Evolutionary conservation across 208 protist genomes (phyloP), one percentile per base, ranked within the genome.

Genomic region (Trypanosomatidae sp.): DNA sequence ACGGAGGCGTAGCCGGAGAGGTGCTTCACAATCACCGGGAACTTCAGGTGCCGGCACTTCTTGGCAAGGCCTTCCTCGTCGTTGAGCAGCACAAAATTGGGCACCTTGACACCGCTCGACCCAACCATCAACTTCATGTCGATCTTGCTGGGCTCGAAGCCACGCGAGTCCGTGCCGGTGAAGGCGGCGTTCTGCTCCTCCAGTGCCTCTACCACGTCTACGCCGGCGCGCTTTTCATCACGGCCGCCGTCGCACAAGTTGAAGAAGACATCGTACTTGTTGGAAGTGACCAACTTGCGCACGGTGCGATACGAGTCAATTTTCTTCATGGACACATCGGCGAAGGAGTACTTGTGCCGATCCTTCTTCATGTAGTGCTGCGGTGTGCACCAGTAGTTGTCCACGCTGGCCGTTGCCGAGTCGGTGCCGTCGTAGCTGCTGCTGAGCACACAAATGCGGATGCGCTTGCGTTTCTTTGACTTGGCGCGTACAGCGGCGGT

Each of bases 11-110:
- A 97, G 13, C 92, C 92, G 30, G 87, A 91, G 22, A 93, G 76
- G 77, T 95, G 92, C 75, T 97, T 97, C 44, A 95, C 89, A 76
- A 97, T 97, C n/a, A 97, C 89, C 30, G 92, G 92, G 72, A 95
- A 95, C 67, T 84, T 82, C 55, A 97, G 74, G 76, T 94, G 88
- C 8, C 88, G 83, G 79, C 91, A 96, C 76, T 92, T 91, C 79
- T 94, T 91, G 41, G 88, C 90, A 13, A 97, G 69, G 49, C 82
- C 80, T 47, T 93, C 85, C 2, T 74, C 66, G 76, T 80, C 90
- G 55, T 88, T 75, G 22, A 94, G 79, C n/a, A 97, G 77, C 22
- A 91, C 90, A 85, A 94, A 95, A 71, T 92, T 92, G 7, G 91
- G 90, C 71, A 90, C 89, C 56, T 82, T 85, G 65, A 97, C 89